Conservation (phyloP, 257 asterid species). For the Knoxia roxburghii region DNA sequence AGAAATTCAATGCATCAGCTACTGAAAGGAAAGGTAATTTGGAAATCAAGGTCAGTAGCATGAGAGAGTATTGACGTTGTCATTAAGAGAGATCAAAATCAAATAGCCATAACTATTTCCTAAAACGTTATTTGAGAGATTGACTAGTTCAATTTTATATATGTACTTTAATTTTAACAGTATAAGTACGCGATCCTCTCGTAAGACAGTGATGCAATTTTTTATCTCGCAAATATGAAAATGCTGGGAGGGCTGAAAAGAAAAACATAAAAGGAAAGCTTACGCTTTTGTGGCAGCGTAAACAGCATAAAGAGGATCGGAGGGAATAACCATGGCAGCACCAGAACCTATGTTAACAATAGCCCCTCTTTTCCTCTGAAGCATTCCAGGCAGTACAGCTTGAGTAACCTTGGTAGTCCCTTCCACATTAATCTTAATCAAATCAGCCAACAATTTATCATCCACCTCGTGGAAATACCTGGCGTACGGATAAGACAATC, state of each 20-base stretch:
- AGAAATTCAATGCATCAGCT: not conserved
- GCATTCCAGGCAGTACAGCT: constrained; percentile 83
- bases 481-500: constrained; percentile 87
- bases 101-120: not conserved
- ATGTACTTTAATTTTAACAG: too few relatives aligned
- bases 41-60: not conserved
- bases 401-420: constrained; percentile 85
- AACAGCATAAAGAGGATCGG: constrained; percentile 93
- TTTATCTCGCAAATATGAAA: too few relatives aligned
- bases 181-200: too few relatives aligned
- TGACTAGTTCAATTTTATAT: not conserved
- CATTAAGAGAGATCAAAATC: not conserved
- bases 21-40: not conserved
- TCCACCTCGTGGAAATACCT: constrained; percentile 90
- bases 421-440: constrained; percentile 79
- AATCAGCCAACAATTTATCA: constrained; percentile 63
- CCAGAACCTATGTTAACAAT: constrained; percentile 96
- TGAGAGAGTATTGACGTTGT: not conserved
- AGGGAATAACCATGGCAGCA: constrained; percentile 76
- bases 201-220: too few relatives aligned
- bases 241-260: not conserved
- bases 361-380: constrained; percentile 82
- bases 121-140: not conserved
- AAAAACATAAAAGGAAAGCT: constrained; percentile 21
- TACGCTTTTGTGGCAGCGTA: constrained; percentile 99